Evolutionary conservation across 2,329 filamentous ascomycete genomes (phyloP).

Genomic region (Fusarium praegraminearum): DNA sequence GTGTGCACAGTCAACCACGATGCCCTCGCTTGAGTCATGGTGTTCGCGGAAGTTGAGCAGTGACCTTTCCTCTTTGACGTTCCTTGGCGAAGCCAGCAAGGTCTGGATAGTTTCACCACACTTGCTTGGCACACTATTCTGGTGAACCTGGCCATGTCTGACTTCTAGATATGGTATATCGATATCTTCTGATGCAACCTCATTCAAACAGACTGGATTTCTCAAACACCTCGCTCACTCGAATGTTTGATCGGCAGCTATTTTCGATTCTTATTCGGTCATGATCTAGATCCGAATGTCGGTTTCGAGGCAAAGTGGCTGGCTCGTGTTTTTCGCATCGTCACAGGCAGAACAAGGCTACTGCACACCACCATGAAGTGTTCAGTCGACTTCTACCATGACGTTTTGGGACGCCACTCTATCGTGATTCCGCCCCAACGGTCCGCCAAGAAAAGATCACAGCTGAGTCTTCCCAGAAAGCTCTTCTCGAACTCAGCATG

Average conservation of each 20-base stretch:
- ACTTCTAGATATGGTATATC: conserved; percentile 21
- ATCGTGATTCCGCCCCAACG: conserved; percentile 17
- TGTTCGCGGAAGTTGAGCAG: conserved; percentile 14
- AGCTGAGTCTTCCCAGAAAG: conserved; percentile 8
- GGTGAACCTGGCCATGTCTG: conserved; percentile 5
- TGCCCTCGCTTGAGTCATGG: conserved; percentile 41
- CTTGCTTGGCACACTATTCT: conserved; percentile 37
- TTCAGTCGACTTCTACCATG: conserved; percentile 13
- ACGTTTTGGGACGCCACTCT: conserved; percentile 20
- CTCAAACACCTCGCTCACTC: conserved; percentile 28
- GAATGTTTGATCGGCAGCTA: conserved; percentile 36
- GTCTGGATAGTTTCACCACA: conserved; percentile 32
- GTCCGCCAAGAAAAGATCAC: conserved; percentile 14
- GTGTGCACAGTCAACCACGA: conserved; percentile 19
- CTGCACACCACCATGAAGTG: conserved; percentile 5
- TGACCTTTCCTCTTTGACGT: conserved; percentile 17
- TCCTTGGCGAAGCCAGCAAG: conserved; percentile 24
- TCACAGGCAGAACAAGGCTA: conserved; percentile 1
- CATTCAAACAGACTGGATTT: conserved; percentile 29
- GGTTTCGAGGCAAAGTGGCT: conserved; percentile 1
- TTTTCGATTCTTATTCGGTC: conserved; percentile 11
- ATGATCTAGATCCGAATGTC: conserved; percentile 27
- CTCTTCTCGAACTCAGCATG: conserved; percentile 22
- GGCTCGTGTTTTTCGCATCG: neutral
- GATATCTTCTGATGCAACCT: conserved; percentile 24